Base-by-base conservation (phyloP, 805 yeast species). In the Myxozyma neotropica region DNA sequence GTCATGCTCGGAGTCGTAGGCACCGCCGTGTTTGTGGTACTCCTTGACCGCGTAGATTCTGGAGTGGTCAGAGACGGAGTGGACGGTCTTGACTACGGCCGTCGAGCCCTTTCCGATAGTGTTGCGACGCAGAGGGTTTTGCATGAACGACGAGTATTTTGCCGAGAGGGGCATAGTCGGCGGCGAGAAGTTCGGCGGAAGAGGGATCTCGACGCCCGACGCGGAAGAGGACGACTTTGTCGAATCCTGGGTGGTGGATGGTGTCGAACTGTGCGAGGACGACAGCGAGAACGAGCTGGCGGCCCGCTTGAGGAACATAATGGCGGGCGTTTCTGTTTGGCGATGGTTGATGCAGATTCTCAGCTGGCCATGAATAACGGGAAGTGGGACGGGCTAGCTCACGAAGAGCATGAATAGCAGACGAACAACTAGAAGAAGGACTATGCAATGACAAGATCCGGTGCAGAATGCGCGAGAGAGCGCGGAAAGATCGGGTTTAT, bases 11-110 rank as follows among this genome's bases (percentile, higher is more conserved):
- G 60, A 82, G 68, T 84, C 83, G 42, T 83, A 86, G 38, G 80
- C 76, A 71, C 87, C 93, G 46, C 78, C 82, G 51, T 79, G 80
- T 58, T 83, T 77, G 63, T 84, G 83, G 72, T 89, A 91, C 70
- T 89, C 96, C 69, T 90, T 90, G n/a, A 90, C 96, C 0, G 96
- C 97, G 70, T 78, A 90, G 23, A 89, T 50, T 55, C 67, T 61
- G 24, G 57, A 44, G 55, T 63, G 65, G 24, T 66, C 68, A 26
- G 53, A 49, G 42, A 47, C 58, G 13, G 59, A 47, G 43, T 59
- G 59, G 35, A 69, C 71, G 12, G 64, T 65, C 27, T 58, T 59
- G 44, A 72, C 75, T 29, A 66, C 63, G 4, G 75, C 75, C 15
- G 75, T 72, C 7, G 75, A 68, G 27, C 75, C 75, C 42, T 68